Percentiles rank a stretch among this genome's conserved stretches.
These are phyloP conservation scores for Clonostachys rhizophaga DNA, from an alignment of 2,329 filamentous ascomycete species.

Conservation along the genomic window DNA sequence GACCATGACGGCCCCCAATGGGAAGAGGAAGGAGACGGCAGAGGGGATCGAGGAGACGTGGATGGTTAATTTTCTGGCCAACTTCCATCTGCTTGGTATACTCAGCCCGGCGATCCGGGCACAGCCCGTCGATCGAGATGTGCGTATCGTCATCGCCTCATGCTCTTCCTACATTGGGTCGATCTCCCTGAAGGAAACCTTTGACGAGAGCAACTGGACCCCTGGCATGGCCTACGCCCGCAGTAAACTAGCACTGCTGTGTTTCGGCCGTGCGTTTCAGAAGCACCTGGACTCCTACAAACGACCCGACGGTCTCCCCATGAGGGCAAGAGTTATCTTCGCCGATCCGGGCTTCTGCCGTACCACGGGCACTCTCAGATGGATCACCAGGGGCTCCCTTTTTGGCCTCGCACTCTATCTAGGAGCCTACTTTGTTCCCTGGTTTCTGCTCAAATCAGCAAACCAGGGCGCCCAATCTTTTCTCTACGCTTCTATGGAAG, in stretches of 20 bases:
- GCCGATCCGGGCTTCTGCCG: slow-evolving; percentile 83
- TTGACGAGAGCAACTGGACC: slow-evolving; percentile 47
- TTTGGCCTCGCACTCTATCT: slow-evolving; percentile 77
- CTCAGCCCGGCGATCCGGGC: slow-evolving; percentile 84
- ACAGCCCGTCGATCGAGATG: slow-evolving; percentile 90
- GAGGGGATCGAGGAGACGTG: slow-evolving; percentile 13
- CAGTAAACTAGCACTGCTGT: slow-evolving; percentile 76
- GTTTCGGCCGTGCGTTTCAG: slow-evolving; percentile 86
- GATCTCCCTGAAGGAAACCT: slow-evolving; percentile 54
- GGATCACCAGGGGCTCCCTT: slow-evolving; percentile 80
- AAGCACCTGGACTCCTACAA: slow-evolving; percentile 84
- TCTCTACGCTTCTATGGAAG: slow-evolving; percentile 81
- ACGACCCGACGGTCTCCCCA: slow-evolving; percentile 76
- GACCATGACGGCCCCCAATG: slow-evolving; percentile 66
- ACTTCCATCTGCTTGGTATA: slow-evolving; percentile 91
- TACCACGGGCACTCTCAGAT: slow-evolving; percentile 83
- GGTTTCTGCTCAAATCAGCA: slow-evolving; percentile 83
- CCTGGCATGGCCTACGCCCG: slow-evolving; percentile 56
- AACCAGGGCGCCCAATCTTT: slow-evolving; percentile 83
- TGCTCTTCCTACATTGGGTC: slow-evolving; percentile 86
- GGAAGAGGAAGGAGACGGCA: slow-evolving; percentile 40
- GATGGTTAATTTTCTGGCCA: slow-evolving; percentile 86
- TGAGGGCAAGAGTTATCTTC: slow-evolving; percentile 78
- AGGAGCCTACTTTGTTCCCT: slow-evolving; percentile 73
- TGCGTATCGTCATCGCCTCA: slow-evolving; percentile 79